Evolutionary conservation across 306 rosid species (phyloP).

Genomic region (Heteromeles arbutifolia): DNA sequence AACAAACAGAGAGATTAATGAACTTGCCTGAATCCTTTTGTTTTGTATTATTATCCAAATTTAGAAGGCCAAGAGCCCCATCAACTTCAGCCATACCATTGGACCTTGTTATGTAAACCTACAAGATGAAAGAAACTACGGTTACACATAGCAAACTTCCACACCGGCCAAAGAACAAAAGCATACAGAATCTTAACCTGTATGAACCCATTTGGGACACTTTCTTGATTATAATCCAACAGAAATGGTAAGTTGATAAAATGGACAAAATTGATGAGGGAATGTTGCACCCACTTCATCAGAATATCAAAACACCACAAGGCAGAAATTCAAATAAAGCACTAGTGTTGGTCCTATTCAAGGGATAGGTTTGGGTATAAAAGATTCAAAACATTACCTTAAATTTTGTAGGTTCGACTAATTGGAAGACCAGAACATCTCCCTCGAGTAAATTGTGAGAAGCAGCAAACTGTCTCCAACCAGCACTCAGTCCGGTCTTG

Average conservation of each 20-base stretch:
- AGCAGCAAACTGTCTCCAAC: conserved; percentile 92
- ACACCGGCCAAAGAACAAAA: neutral
- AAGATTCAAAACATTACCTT: conserved; percentile 41
- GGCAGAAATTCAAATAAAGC: neutral
- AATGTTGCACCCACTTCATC: neutral
- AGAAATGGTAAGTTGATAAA: neutral
- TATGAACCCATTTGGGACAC: neutral
- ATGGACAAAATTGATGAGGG: neutral
- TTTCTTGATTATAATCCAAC: neutral
- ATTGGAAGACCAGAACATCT: conserved; percentile 78
- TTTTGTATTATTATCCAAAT: conserved; percentile 37
- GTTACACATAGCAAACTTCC: neutral
- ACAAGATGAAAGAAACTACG: conserved; percentile 4
- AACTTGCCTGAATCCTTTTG: conserved; percentile 51
- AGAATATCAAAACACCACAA: neutral
- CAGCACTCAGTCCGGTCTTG: conserved; percentile 85
- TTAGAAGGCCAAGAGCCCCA: conserved; percentile 42
- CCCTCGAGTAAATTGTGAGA: conserved; percentile 80
- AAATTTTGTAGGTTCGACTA: conserved; percentile 72
- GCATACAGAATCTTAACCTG: neutral
- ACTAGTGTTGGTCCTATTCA: neutral
- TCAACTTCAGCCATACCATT: conserved; percentile 49
- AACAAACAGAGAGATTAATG: conserved; percentile 8
- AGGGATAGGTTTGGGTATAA: neutral
- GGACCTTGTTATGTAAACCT: conserved; percentile 65